Evolutionary conservation across 805 yeast genomes (phyloP).

Genomic region (Myxozyma geophila): DNA sequence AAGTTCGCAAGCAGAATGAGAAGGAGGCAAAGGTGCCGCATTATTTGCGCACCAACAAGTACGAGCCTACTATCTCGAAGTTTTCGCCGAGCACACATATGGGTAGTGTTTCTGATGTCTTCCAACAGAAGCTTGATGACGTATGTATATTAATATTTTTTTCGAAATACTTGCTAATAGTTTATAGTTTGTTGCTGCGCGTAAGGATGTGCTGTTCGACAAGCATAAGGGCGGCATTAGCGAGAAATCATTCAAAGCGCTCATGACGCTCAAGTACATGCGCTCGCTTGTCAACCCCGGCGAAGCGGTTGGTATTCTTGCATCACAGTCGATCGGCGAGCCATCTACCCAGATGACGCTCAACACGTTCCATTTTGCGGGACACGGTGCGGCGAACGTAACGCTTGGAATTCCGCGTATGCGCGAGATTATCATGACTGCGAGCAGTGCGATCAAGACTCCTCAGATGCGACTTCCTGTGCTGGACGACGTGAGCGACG

Average conservation of each 20-base stretch:
- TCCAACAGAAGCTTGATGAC: slow-evolving; percentile 76
- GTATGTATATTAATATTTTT: slow-evolving; percentile 44
- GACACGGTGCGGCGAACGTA: slow-evolving; percentile 99
- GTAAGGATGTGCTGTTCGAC: slow-evolving; percentile 26
- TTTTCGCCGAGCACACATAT: slow-evolving; percentile 87
- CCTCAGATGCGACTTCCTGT: slow-evolving; percentile 98
- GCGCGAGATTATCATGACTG: slow-evolving; percentile 99
- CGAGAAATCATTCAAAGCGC: slow-evolving; percentile 85
- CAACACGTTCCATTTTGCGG: slow-evolving; percentile 97
- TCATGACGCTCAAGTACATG: slow-evolving; percentile 98
- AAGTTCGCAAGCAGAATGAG: slow-evolving; percentile 64
- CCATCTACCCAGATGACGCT: slow-evolving; percentile 99
- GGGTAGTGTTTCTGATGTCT: slow-evolving; percentile 91
- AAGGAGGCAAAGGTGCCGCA: slow-evolving; percentile 69
- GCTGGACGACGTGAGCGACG: slow-evolving; percentile 76
- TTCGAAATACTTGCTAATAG: background rate
- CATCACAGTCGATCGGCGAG: slow-evolving; percentile 98
- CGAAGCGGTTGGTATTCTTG: slow-evolving; percentile 97
- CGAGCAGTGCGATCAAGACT: slow-evolving; percentile 92
- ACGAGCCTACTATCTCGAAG: slow-evolving; percentile 86
- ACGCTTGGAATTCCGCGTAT: slow-evolving; percentile 99
- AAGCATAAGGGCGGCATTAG: slow-evolving; percentile 51
- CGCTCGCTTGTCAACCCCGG: slow-evolving; percentile 94
- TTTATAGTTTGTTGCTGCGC: slow-evolving; percentile 18
- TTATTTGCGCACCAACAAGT: slow-evolving; percentile 63